A percentile compares a stretch with the other conserved stretches of the same genome.
Conservation (phyloP, 2,329 filamentous ascomycete genomes). For the Nectriaceae sp. region DNA sequence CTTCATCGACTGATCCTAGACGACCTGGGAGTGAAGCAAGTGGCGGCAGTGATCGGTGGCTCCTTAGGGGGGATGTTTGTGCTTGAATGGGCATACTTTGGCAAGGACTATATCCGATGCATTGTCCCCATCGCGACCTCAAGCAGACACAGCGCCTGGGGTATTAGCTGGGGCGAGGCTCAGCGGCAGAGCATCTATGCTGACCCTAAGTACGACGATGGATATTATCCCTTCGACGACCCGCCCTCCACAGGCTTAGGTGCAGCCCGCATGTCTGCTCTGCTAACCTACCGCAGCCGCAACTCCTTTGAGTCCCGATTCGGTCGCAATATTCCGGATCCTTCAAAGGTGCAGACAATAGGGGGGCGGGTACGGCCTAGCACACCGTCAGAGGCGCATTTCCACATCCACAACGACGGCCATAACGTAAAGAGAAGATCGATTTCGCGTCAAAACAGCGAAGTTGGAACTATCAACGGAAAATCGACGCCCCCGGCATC, state of each 20-base stretch:
- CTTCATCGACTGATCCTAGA: slow-evolving; percentile 80
- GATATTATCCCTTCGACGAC: slow-evolving; percentile 87
- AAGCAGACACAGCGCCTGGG: slow-evolving; percentile 83
- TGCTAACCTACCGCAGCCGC: slow-evolving; percentile 92
- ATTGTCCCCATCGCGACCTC: slow-evolving; percentile 86
- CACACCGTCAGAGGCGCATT: slow-evolving; percentile 71
- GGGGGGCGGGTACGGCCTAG: slow-evolving; percentile 63
- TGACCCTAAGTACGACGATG: slow-evolving; percentile 97
- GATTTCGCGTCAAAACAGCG: slow-evolving; percentile 51
- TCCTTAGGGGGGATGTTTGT: slow-evolving; percentile 90
- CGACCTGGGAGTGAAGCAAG: slow-evolving; percentile 75
- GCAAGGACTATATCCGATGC: slow-evolving; percentile 78
- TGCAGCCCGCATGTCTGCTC: slow-evolving; percentile 93
- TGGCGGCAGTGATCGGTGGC: slow-evolving; percentile 79
- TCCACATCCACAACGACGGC: slow-evolving; percentile 81
- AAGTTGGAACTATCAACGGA: slow-evolving; percentile 33
- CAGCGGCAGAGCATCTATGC: slow-evolving; percentile 94
- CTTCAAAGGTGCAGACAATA: slow-evolving; percentile 80
- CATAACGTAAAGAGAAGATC: slow-evolving; percentile 62
- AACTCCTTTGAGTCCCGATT: slow-evolving; percentile 97
- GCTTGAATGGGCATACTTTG: slow-evolving; percentile 90
- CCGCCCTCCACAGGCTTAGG: slow-evolving; percentile 85
- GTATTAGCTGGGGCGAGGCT: slow-evolving; percentile 88
- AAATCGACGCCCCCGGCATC: slow-evolving; percentile 23
- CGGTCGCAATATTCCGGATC: slow-evolving; percentile 87